phyloP scores from a whole-genome alignment of 1,284 basidiomycete genomes.

The Rhodotorula sp. region DNA sequence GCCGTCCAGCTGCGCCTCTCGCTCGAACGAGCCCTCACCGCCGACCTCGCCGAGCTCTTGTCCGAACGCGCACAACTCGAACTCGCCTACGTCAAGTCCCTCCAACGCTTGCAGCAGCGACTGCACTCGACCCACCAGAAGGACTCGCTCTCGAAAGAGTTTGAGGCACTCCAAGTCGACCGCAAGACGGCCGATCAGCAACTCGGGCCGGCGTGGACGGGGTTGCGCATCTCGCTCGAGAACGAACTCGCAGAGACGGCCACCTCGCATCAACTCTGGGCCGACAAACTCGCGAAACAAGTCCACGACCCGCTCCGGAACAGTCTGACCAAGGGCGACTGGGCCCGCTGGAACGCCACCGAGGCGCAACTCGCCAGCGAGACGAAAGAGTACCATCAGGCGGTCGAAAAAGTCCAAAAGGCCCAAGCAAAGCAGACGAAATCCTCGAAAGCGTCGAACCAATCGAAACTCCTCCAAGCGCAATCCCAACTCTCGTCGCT shows the following conservation, averaged over 20 bases:
- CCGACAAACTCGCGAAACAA: conserved; percentile 14
- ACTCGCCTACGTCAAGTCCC: conserved; percentile 53
- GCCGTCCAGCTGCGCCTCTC: conserved; percentile 23
- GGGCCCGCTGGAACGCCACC: conserved; percentile 19
- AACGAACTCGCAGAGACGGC: conserved; percentile 22
- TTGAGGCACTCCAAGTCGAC: conserved; percentile 13
- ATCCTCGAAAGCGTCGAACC: conserved; percentile 17
- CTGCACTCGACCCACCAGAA: conserved; percentile 44
- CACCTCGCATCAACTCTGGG: conserved; percentile 24
- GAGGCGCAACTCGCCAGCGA: conserved; percentile 8
- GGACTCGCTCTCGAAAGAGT: conserved; percentile 17
- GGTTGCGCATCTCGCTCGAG: conserved; percentile 18
- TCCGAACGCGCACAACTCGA: conserved; percentile 55
- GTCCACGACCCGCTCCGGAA: conserved; percentile 22
- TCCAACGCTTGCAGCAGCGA: conserved; percentile 53
- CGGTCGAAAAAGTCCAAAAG: conserved; percentile 36
- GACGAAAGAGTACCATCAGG: conserved; percentile 30
- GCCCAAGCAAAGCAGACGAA: conserved; percentile 17
- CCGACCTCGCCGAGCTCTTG: conserved; percentile 53
- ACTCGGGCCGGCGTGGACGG: conserved; percentile 11
- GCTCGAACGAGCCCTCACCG: conserved; percentile 30
- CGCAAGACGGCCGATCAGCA: conserved; percentile 5
- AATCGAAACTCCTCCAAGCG: conserved; percentile 31
- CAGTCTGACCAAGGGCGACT: conserved; percentile 20
- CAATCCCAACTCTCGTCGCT: conserved; percentile 32